Conservation (phyloP, 768 basidiomycete genomes). For the Boletus fagicola region DNA sequence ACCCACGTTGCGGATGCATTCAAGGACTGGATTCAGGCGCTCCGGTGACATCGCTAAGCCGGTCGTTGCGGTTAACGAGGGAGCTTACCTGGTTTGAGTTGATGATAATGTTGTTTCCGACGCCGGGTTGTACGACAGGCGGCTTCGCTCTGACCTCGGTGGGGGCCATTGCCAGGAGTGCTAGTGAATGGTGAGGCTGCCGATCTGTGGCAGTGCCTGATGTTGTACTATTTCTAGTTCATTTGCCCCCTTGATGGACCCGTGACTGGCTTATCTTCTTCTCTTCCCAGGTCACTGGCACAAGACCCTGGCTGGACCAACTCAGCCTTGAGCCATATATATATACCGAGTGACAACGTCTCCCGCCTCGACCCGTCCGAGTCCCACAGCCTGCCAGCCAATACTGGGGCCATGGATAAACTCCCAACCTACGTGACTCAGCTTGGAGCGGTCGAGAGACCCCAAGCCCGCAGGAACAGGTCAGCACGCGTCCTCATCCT, state of each 20-base stretch:
- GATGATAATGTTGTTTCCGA: constrained; percentile 62
- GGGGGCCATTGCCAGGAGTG: constrained; percentile 5
- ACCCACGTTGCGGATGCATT: constrained; percentile 81
- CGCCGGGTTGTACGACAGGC: constrained; percentile 63
- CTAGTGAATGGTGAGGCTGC: neutral
- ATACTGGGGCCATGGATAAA: constrained; percentile 27
- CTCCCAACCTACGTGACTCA: constrained; percentile 19
- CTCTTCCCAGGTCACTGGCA: neutral
- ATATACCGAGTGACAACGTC: neutral
- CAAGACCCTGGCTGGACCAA: neutral
- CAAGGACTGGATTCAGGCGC: constrained; percentile 88
- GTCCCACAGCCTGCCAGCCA: neutral
- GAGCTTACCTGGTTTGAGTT: constrained; percentile 54
- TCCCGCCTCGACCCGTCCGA: neutral
- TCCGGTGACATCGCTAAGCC: constrained; percentile 31
- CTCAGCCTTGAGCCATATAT: constrained; percentile 1
- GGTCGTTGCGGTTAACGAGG: neutral
- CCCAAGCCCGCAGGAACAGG: constrained; percentile 9
- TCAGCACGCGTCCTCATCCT: constrained; percentile 17
- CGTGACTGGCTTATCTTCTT: neutral
- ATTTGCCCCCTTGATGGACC: neutral
- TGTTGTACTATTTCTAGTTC: neutral
- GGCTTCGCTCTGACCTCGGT: constrained; percentile 30
- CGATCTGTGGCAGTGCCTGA: constrained; percentile 13
- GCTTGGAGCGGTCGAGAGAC: constrained; percentile 10